Evolutionary conservation across 2,329 filamentous ascomycete species (phyloP).

Genomic region (Penicillium sp.): DNA sequence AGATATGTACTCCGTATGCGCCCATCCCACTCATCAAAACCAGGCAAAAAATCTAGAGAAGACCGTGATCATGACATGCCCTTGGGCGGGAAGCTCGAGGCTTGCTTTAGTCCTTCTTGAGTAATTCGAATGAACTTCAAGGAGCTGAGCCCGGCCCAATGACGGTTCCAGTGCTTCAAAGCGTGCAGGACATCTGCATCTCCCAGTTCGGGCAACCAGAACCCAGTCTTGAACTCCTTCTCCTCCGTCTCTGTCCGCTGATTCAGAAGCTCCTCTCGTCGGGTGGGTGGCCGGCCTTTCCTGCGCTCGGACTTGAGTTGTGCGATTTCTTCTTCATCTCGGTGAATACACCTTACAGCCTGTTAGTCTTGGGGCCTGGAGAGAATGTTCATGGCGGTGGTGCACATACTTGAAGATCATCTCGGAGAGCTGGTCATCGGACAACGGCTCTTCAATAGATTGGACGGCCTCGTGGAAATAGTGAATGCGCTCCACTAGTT

Average conservation of each 20-base stretch:
- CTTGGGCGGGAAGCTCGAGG: slow-evolving; percentile 80
- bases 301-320: slow-evolving; percentile 67
- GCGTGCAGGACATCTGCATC: slow-evolving; percentile 68
- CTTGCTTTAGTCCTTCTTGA: slow-evolving; percentile 66
- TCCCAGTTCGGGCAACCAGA: slow-evolving; percentile 78
- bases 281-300: slow-evolving; percentile 77
- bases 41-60: slow-evolving; percentile 14
- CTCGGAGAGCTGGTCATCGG: slow-evolving; percentile 48
- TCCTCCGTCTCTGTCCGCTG: slow-evolving; percentile 72
- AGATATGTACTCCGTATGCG: slow-evolving; percentile 34
- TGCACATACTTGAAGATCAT: slow-evolving; percentile 65
- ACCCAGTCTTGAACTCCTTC: slow-evolving; percentile 82
- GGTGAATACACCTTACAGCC: slow-evolving; percentile 46
- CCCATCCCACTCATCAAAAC: slow-evolving; percentile 25
- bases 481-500: slow-evolving; percentile 67
- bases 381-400: neutral
- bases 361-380: neutral
- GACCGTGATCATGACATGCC: slow-evolving; percentile 52
- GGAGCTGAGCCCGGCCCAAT: slow-evolving; percentile 79
- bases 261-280: slow-evolving; percentile 77
- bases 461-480: slow-evolving; percentile 73
- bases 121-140: slow-evolving; percentile 79
- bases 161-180: slow-evolving; percentile 77
- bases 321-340: slow-evolving; percentile 46
- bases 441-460: slow-evolving; percentile 40